phyloP scores from a whole-genome alignment of 495 filamentous ascomycete species.

The Xylaria nigripes region DNA sequence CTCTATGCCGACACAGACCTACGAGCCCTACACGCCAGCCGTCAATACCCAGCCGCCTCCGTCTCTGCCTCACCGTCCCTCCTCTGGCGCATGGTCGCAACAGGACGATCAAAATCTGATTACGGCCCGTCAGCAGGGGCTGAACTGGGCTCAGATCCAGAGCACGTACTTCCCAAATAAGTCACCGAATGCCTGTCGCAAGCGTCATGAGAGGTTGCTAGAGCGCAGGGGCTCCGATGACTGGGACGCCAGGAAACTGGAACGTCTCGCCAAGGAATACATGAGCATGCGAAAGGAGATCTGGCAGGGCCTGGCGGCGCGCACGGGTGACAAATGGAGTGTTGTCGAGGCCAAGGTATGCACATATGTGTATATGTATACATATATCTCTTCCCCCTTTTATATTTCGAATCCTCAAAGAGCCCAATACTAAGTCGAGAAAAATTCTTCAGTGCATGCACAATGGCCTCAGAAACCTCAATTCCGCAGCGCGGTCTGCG shows the following conservation, averaged over 20 bases:
- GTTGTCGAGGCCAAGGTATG: constrained; percentile 63
- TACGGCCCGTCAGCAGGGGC: constrained; percentile 50
- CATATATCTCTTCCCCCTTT: neutral
- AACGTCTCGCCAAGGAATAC: constrained; percentile 58
- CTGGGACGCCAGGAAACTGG: constrained; percentile 60
- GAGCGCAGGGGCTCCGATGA: constrained; percentile 56
- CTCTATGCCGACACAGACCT: constrained; percentile 21
- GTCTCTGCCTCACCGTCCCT: constrained; percentile 41
- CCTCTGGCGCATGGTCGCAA: constrained; percentile 53
- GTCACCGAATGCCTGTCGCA: constrained; percentile 70
- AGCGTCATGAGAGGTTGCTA: constrained; percentile 67
- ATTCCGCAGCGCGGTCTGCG: constrained; percentile 43
- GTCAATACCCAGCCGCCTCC: constrained; percentile 24
- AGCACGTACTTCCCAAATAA: constrained; percentile 60
- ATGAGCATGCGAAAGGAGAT: constrained; percentile 61
- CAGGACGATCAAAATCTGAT: constrained; percentile 58
- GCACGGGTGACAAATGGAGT: constrained; percentile 60
- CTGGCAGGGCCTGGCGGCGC: constrained; percentile 55
- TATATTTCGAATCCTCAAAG: neutral
- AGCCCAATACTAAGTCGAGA: neutral
- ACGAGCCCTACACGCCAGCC: constrained; percentile 33
- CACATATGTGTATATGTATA: neutral
- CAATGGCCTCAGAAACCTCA: constrained; percentile 51
- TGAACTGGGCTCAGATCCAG: constrained; percentile 68
- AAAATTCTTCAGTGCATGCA: constrained; percentile 42